Base-by-base conservation (phyloP, 148 eudicot genomes). In the Camellia granthamiana region DNA sequence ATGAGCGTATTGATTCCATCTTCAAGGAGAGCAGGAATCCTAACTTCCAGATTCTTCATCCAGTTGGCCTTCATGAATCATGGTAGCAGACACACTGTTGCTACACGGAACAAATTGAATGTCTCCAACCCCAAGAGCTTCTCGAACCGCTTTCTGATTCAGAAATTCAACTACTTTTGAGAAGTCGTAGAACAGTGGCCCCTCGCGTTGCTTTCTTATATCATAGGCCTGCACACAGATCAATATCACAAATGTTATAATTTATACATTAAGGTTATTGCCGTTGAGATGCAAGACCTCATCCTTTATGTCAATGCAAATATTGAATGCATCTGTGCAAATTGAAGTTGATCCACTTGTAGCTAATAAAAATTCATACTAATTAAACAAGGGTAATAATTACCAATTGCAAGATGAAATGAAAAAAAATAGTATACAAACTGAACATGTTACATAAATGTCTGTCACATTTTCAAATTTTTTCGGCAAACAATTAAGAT, bases 11-110 rank as follows among this genome's bases (percentile, higher is more conserved):
- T 87, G 84, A 95, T 90, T 44, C 97, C 99, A 69, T 92, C 94
- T 81, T 95, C 99, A 14, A 95, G 78, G 46, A 95, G 87, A 68
- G 89, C 72, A 19, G 97, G 99, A 61, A 95, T 95, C 3, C 91
- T 93, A 5, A 88, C 90, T 83, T 88, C 97, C 12, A 92, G 88
- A 82, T 91, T 91, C 77, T 84, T 87, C 97, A 93, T 91, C 95
- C 91, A 89, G 74, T 95, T 91, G 70, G 23, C 80, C n/a, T 30
- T 0, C n/a, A n/a, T n/a, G n/a, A n/a, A n/a, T n/a, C 94, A 95
- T 90, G 5, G 93, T 90, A 14, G 83, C 68, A 41, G 83, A 87
- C 38, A 93, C 94, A 0, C 74, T 61, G 0, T 88, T 69, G 78
- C 92, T 92, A 67, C 93, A 92, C 11, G 94, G 91, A 15, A 95